These are phyloP conservation scores for Echinosophora koreensis DNA, from an alignment of 306 rosid genomes.

Conservation along the genomic window DNA sequence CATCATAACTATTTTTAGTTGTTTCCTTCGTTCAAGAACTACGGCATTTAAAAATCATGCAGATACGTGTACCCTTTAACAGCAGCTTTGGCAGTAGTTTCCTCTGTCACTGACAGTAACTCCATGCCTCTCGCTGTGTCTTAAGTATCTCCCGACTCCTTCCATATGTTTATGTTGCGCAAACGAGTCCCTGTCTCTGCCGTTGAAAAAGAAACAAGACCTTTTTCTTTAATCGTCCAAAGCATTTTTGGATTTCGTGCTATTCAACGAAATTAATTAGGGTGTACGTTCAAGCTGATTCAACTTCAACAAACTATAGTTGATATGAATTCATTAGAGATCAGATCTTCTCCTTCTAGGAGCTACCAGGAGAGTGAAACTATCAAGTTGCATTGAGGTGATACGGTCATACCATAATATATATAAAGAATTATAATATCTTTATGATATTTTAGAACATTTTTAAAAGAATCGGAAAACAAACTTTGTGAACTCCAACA, in stretches of 20 bases:
- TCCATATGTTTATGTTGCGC: background rate
- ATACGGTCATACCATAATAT: too few relatives aligned
- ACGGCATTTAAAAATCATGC: background rate
- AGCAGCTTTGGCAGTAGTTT: constrained; percentile 36
- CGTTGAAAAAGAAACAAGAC: constrained; percentile 9
- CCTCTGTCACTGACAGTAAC: constrained; percentile 5
- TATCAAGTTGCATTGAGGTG: too few relatives aligned
- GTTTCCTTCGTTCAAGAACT: background rate
- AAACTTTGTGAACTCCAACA: too few relatives aligned
- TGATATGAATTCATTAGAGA: too few relatives aligned
- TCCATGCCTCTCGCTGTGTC: constrained; percentile 27
- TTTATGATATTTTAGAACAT: too few relatives aligned
- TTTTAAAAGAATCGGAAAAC: too few relatives aligned
- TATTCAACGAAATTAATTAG: background rate
- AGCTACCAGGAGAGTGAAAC: too few relatives aligned
- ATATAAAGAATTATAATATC: too few relatives aligned
- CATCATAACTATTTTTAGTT: background rate
- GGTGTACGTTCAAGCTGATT: background rate
- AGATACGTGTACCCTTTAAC: background rate
- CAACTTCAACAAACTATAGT: background rate
- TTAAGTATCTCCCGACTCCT: background rate
- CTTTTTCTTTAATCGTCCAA: background rate
- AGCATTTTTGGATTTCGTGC: background rate
- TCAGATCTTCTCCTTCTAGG: too few relatives aligned
- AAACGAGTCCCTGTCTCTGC: background rate